A percentile compares a stretch with the other conserved stretches of the same genome.
Evolutionary conservation across 164 flowering plant genomes (phyloP).

Genomic region (Taxillus chinensis): DNA sequence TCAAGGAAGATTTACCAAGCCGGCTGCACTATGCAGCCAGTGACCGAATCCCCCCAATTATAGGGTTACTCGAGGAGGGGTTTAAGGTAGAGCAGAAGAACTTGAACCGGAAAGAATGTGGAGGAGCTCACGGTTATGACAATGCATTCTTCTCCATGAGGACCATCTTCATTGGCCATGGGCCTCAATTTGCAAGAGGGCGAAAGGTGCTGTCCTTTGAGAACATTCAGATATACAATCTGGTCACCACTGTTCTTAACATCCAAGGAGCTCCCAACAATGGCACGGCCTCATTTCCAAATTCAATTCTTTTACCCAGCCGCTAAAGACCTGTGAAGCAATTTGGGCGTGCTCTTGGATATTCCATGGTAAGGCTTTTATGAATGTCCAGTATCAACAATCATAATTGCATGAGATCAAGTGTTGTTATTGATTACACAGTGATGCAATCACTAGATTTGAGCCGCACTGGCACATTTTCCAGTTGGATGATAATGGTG

Average conservation of each 20-base stretch:
- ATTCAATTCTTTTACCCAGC: slow-evolving; percentile 46
- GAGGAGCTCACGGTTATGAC: slow-evolving; percentile 95
- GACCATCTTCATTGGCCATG: slow-evolving; percentile 83
- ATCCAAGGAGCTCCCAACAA: slow-evolving; percentile 73
- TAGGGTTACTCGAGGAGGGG: slow-evolving; percentile 82
- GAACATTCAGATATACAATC: slow-evolving; percentile 79
- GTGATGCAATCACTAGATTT: no score
- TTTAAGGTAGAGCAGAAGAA: slow-evolving; percentile 73
- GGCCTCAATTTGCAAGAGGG: slow-evolving; percentile 78
- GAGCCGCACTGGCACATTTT: no score
- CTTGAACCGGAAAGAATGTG: slow-evolving; percentile 52
- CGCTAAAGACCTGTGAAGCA: slow-evolving; percentile 5
- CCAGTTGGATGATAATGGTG: no score
- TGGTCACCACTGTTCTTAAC: slow-evolving; percentile 62
- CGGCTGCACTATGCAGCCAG: slow-evolving; percentile 71
- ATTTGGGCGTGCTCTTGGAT: no score
- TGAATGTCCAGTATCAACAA: no score
- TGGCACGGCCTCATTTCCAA: slow-evolving; percentile 55
- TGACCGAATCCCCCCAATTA: slow-evolving; percentile 73
- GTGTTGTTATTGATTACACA: no score
- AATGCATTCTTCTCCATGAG: slow-evolving; percentile 89
- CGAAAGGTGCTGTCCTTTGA: slow-evolving; percentile 78
- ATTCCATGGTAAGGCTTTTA: no score
- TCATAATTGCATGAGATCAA: no score
- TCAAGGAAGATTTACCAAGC: slow-evolving; percentile 76